These are phyloP conservation scores for Linderina pennispora DNA, from an alignment of 192 early-diverging fungal genomes.

Conservation along the genomic window DNA sequence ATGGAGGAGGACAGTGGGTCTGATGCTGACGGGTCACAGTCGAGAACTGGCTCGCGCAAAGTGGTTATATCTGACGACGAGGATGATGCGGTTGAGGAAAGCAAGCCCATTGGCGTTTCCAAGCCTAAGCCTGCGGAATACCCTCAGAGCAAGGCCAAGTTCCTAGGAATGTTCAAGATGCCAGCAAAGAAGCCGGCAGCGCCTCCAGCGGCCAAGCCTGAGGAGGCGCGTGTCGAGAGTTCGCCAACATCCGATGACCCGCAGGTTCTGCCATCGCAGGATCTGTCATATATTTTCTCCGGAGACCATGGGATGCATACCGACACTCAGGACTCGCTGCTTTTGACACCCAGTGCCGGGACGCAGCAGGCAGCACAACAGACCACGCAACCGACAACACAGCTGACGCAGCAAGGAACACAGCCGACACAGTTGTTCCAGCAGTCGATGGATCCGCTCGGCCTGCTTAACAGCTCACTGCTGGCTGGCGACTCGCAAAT, in stretches of 20 bases:
- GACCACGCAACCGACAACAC: too few relatives aligned
- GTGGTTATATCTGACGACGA: conserved; percentile 15
- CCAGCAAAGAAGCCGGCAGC: conserved; percentile 2
- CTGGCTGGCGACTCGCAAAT: too few relatives aligned
- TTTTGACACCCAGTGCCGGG: conserved; percentile 25
- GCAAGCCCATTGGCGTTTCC: not conserved
- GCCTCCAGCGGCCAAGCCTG: not conserved
- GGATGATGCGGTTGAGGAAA: conserved; percentile 5
- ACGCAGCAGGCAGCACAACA: not conserved
- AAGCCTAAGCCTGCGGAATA: not conserved
- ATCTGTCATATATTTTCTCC: conserved; percentile 18
- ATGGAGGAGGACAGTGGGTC: not conserved
- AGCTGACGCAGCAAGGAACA: not conserved
- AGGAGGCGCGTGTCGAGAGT: too few relatives aligned
- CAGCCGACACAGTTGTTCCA: not conserved
- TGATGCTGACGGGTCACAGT: not conserved
- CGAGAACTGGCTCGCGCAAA: not conserved
- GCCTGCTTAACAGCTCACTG: too few relatives aligned
- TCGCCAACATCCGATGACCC: too few relatives aligned
- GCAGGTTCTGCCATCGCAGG: conserved; percentile 34
- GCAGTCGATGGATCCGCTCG: too few relatives aligned
- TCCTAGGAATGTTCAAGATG: conserved; percentile 41
- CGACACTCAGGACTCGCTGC: conserved; percentile 41
- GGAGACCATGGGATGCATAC: conserved; percentile 9
- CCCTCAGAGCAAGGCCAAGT: conserved; percentile 32